Evolutionary conservation across 192 early-diverging fungal species (phyloP).

Genomic region (Backusella parvicylindrica): DNA sequence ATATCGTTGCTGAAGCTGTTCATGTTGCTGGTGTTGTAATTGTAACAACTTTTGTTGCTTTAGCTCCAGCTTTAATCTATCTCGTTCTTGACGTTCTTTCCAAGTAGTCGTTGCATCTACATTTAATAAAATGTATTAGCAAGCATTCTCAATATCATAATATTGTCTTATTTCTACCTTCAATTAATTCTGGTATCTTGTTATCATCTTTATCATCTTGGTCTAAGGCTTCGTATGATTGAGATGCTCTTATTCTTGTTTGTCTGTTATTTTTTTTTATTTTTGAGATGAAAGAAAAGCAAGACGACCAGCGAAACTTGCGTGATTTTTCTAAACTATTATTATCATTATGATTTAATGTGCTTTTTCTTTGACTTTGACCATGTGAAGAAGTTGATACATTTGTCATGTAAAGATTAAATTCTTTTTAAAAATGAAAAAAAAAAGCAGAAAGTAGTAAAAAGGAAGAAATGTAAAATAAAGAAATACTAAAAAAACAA

Average conservation of each 20-base stretch:
- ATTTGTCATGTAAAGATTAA: conserved; percentile 2
- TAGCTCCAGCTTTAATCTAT: not conserved
- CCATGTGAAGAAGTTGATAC: not conserved
- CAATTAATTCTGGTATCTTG: not conserved
- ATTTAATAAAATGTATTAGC: not conserved
- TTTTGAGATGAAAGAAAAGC: conserved; percentile 8
- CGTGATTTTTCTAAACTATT: not conserved
- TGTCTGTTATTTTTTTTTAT: conserved; percentile 11
- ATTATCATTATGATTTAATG: not conserved
- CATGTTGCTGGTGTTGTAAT: not conserved
- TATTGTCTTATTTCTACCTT: not conserved
- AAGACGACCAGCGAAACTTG: conserved; percentile 16
- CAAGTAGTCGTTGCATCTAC: not conserved
- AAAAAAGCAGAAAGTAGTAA: not conserved
- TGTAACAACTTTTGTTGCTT: not conserved
- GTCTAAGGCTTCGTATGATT: not conserved
- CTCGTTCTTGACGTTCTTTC: not conserved
- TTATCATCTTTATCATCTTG: not conserved
- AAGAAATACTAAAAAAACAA: not conserved
- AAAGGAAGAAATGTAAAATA: not conserved
- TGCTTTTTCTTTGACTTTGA: not conserved
- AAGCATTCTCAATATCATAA: not conserved
- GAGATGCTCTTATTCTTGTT: conserved; percentile 1
- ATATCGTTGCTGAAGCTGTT: not conserved
- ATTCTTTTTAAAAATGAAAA: not conserved